Evolutionary conservation across 805 yeast genomes (phyloP), one percentile per base, ranked within the genome.

Genomic region (Yarrowia sp.): DNA sequence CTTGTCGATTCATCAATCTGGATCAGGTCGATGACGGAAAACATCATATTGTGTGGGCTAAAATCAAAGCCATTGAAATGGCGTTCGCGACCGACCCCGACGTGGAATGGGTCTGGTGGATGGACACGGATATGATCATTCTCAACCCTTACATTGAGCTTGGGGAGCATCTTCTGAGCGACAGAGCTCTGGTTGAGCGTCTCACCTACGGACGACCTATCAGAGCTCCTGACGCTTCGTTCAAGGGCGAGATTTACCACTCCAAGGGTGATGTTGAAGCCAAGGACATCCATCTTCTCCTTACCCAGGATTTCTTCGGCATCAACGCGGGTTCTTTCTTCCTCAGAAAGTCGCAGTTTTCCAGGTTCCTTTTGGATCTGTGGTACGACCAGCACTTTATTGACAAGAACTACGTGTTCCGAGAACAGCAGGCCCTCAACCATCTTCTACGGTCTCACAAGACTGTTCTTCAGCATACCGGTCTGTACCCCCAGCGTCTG

Each of bases 91-190:
- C 40, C 22, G 68, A 76, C 68, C 79, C 80, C 3, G 72, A 75
- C 1, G 79, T 75, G 26, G 78, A 79, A 61, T 79, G 81, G 81
- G 72, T 79, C 19, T 79, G 79, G 79, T 78, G 80, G 81, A 72
- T 79, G 32, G 81, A 79, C 69, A 72, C 74, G 3, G 81, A 79
- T 52, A 75, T 77, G 16, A 70, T 79, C 38, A 75, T 79, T 63
- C 76, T 77, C 74, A 77, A 78, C 59, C 74, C 74, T 2, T 45
- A 72, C 15, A 15, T 75, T 19, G 77, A 75, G 41, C 69, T 79
- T 12, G 76, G 74, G 14, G 55, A 69, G n/a, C 76, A 76, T 53
- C 32, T 79, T 5, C 71, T 79, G n/a, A 64, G 72, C 36, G 78
- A 77, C 5, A 63, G 72, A 10, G 75, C 72, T 3, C 64, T 79